Conservation (phyloP, 2,329 filamentous ascomycete genomes). For the Penicillium sp. region DNA sequence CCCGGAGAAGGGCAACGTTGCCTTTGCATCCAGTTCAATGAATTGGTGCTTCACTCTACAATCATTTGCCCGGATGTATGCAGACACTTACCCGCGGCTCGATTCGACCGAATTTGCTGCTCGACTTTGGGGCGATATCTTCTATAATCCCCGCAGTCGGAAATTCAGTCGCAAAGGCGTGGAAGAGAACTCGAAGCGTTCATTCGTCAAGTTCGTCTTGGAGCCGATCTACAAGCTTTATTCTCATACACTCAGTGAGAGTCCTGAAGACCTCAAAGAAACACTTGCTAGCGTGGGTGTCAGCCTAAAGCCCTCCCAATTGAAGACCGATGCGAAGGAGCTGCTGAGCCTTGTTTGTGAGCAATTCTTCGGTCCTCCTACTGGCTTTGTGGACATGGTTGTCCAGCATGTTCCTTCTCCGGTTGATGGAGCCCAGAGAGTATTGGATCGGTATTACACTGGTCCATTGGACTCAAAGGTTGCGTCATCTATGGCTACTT, state of each 20-base stretch:
- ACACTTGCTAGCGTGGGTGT: slow-evolving; percentile 81
- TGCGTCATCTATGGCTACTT: slow-evolving; percentile 75
- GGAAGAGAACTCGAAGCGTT: slow-evolving; percentile 77
- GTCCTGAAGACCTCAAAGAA: slow-evolving; percentile 76
- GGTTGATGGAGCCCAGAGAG: slow-evolving; percentile 70
- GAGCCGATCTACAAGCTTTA: slow-evolving; percentile 98
- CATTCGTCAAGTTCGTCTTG: slow-evolving; percentile 91
- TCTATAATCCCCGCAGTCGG: slow-evolving; percentile 86
- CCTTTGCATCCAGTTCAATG: slow-evolving; percentile 90
- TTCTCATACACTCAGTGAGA: slow-evolving; percentile 90
- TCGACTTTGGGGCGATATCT: slow-evolving; percentile 93
- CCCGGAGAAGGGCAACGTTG: slow-evolving; percentile 96
- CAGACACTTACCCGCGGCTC: slow-evolving; percentile 79
- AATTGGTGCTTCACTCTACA: slow-evolving; percentile 95
- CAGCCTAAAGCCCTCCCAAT: slow-evolving; percentile 84
- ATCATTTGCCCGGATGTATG: slow-evolving; percentile 96
- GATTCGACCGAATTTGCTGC: slow-evolving; percentile 79
- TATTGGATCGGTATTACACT: slow-evolving; percentile 86
- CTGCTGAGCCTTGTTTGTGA: slow-evolving; percentile 87
- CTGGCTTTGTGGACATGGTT: slow-evolving; percentile 94
- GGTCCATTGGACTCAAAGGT: slow-evolving; percentile 82
- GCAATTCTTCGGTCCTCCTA: slow-evolving; percentile 89
- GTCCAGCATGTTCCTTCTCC: slow-evolving; percentile 87
- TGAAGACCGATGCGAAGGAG: slow-evolving; percentile 84
- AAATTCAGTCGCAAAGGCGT: slow-evolving; percentile 86